Conservation (phyloP, 1,284 basidiomycete species). For the Trichosporon faecale region DNA sequence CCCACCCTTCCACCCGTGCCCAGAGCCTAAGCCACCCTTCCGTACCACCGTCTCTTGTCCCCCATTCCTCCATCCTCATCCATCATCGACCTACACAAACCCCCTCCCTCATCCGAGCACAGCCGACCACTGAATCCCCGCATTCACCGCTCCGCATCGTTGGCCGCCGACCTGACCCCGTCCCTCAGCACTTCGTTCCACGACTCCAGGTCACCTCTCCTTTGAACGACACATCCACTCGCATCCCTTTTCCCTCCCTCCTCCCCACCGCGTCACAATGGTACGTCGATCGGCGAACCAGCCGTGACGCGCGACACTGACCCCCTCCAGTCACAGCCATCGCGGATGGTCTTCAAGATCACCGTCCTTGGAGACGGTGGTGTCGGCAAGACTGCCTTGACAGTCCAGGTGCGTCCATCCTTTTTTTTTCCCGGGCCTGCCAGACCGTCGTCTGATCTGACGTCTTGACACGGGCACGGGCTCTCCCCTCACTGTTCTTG, state of each 20-base stretch:
- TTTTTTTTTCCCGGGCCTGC: background rate
- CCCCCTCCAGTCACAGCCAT: conserved; percentile 17
- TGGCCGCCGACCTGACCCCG: background rate
- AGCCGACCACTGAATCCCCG: background rate
- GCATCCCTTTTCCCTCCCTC: background rate
- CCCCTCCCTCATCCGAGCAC: background rate
- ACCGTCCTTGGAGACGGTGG: conserved; percentile 96
- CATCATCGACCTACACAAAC: background rate
- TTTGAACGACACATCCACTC: background rate
- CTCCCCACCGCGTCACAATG: conserved; percentile 5
- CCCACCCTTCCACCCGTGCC: background rate
- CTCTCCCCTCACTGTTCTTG: background rate
- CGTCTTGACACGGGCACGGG: background rate
- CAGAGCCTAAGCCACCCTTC: background rate
- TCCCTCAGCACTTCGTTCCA: too few species aligned
- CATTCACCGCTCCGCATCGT: background rate
- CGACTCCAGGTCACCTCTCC: background rate
- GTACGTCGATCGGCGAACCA: background rate
- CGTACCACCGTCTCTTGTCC: background rate
- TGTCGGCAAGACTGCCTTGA: conserved; percentile 95
- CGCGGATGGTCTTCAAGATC: conserved; percentile 55
- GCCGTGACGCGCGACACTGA: background rate
- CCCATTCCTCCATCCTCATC: background rate
- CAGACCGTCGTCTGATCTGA: background rate
- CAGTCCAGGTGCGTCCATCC: conserved; percentile 70